phyloP scores from a whole-genome alignment of 768 basidiomycete species.

The Cystobasidiopsis lactophilus region DNA sequence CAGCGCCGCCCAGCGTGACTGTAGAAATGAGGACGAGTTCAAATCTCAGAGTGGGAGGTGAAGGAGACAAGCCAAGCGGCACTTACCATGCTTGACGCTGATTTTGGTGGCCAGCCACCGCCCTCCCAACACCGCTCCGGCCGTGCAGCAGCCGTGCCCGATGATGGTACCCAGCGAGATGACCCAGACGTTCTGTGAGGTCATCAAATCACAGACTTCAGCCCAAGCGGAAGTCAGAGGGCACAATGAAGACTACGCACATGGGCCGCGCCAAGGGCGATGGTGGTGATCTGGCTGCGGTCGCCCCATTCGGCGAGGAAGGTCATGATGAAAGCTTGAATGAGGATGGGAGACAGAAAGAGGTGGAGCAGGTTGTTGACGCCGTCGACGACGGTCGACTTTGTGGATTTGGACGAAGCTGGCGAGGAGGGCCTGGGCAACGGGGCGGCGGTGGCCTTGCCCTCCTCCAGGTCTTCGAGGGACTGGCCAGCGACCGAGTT shows the following conservation, averaged over 20 bases:
- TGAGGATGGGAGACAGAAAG: constrained; percentile 74
- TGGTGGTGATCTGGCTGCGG: constrained; percentile 88
- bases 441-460: constrained; percentile 19
- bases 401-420: background rate
- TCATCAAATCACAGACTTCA: background rate
- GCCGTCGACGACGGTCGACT: constrained; percentile 31
- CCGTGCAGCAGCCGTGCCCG: constrained; percentile 70
- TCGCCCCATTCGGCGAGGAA: constrained; percentile 99
- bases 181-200: constrained; percentile 60
- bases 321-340: constrained; percentile 80
- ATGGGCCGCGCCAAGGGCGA: constrained; percentile 83
- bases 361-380: constrained; percentile 40
- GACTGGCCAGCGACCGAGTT: constrained; percentile 23
- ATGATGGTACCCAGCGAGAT: constrained; percentile 74
- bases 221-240: constrained; percentile 1
- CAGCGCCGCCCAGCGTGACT: constrained; percentile 68
- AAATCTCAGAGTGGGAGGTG: background rate
- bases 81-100: constrained; percentile 55
- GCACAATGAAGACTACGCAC: constrained; percentile 31
- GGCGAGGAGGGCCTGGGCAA: too few species aligned
- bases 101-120: constrained; percentile 81
- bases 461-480: constrained; percentile 59
- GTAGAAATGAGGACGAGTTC: constrained; percentile 1
- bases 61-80: constrained; percentile 30
- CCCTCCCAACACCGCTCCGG: constrained; percentile 78